Evolutionary conservation across 352 stramenopile species (phyloP), one percentile per base, ranked within the genome.

Genomic region (Phytopythium delawarense): DNA sequence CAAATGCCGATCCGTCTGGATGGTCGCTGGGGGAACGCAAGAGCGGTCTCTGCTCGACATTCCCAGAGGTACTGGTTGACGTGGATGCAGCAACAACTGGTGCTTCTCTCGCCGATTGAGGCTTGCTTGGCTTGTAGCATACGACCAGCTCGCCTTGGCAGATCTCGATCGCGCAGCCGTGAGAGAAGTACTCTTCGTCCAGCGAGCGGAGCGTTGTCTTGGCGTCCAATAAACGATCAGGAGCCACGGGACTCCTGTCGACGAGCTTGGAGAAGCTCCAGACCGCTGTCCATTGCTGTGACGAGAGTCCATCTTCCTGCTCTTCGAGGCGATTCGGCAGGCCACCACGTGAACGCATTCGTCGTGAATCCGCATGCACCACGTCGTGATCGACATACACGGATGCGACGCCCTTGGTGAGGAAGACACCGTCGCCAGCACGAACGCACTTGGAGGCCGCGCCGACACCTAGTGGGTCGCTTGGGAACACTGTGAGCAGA

Each of bases 401-500:
- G 2, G 73, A 65, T 18, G 71, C 66, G 2, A 60, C 52, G 3
- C 72, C 66, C 11, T 79, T 52, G 0, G 75, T 63, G 9, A 86
- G 21, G 48, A 76, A 83, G n/a, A 64, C 62, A 15, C 52, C 53
- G 23, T 83, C 72, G 1, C 64, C 67, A 0, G 51, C 58, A 0
- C 28, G 59, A 9, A 85, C 40, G 32, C 52, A 55, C n/a, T 64
- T 64, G 8, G 69, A 67, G 30, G 61, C 68, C 7, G 54, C 57
- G 5, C 63, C 35, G 18, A 40, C 64, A 0, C 35, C 34, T 1
- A 75, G 52, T 5, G 74, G 65, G 42, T 79, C 63, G 13, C 64
- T 68, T 18, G 67, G 63, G 25, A 86, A 83, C 21, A 83, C 54
- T 7, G 65, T 79, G 20, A 86, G 37, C n/a, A 72, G 23, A 15